Base-by-base conservation (phyloP, 139 green algal genomes). In the Pleodorina starrii region DNA sequence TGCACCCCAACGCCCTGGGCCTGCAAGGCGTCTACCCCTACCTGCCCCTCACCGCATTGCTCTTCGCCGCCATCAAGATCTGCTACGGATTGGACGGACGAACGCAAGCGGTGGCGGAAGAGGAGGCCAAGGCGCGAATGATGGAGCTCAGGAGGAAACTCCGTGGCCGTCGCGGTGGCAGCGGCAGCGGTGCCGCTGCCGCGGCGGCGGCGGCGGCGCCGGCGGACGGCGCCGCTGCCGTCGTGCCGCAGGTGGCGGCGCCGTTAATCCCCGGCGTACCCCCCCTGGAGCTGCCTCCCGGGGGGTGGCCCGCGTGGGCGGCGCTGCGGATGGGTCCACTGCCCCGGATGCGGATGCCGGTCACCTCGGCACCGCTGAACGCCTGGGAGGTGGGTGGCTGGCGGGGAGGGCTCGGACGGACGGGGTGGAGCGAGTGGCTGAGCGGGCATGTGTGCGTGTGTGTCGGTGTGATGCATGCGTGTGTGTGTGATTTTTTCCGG, bases 241-340 rank as follows among this genome's bases (percentile, higher is more conserved):
- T n/a, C n/a, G 17, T 19, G 48, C 76, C 48, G 48, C 76, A 78
- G 44, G 19, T 77, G n/a, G 81, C 81, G 60, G 16, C 9, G 81
- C 81, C 81, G 59, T 43, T 63, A 60, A 32, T 87, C 60, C 60
- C 81, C 27, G 29, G 38, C 5, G 5, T 78, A 14, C 43, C 81
- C 11, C 60, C 81, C 25, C 23, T 87, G 81, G 12, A 9, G 17
- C 81, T 87, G 63, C 81, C 81, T 27, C 60, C 29, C 7, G 81
- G 81, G 2, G 81, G 81, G 6, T 87, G 81, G 81, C n/a, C 81
- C 25, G 81, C 43, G 19, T 87, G 81, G 81, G 81, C 81, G 7
- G 17, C 3, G 43, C 29, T 4, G 42, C 21, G 23, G 16, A 66
- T 77, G 60, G 81, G 63, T n/a, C 43, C 43, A 23, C 78, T 29